A percentile compares a stretch with the other conserved stretches of the same genome.
Conservation (phyloP, 2,329 filamentous ascomycete species). For the Keithomyces neogunnii region DNA sequence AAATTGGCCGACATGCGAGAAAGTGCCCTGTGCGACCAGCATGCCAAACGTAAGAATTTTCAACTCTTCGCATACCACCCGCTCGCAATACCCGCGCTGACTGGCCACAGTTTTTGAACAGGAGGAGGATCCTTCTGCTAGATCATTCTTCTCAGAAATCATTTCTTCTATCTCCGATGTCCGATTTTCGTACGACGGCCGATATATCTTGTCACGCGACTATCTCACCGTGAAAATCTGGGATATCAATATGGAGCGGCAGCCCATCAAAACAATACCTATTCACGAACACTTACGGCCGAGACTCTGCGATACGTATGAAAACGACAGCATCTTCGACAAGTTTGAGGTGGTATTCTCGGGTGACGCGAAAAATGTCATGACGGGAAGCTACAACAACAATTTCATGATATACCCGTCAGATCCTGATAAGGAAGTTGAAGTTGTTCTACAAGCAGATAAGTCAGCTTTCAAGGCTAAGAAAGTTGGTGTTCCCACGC, state of each 20-base stretch:
- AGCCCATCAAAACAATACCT: slow-evolving; percentile 95
- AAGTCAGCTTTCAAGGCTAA: slow-evolving; percentile 99
- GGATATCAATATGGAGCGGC: slow-evolving; percentile 98
- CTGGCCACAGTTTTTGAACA: slow-evolving; percentile 78
- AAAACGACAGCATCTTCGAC: slow-evolving; percentile 99
- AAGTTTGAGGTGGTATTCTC: slow-evolving; percentile 99
- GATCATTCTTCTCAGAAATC: slow-evolving; percentile 98
- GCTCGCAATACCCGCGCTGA: slow-evolving; percentile 12
- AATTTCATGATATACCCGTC: slow-evolving; percentile 99
- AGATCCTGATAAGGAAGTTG: slow-evolving; percentile 90
- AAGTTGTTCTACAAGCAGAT: slow-evolving; percentile 94
- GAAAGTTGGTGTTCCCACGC: slow-evolving; percentile 96
- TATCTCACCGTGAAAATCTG: slow-evolving; percentile 99
- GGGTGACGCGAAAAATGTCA: slow-evolving; percentile 95
- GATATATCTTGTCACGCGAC: slow-evolving; percentile 95
- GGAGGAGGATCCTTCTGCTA: slow-evolving; percentile 93
- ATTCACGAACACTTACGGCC: slow-evolving; percentile 96
- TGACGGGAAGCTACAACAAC: slow-evolving; percentile 99
- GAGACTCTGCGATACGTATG: slow-evolving; percentile 92
- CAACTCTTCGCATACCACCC: not conserved
- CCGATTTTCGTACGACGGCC: slow-evolving; percentile 90
- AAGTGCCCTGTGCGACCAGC: slow-evolving; percentile 90
- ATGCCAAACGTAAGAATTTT: slow-evolving; percentile 68
- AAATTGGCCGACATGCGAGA: slow-evolving; percentile 98
- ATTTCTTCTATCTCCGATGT: slow-evolving; percentile 99